phyloP scores from a whole-genome alignment of 2,329 filamentous ascomycete genomes.

The Penicillium sp. region DNA sequence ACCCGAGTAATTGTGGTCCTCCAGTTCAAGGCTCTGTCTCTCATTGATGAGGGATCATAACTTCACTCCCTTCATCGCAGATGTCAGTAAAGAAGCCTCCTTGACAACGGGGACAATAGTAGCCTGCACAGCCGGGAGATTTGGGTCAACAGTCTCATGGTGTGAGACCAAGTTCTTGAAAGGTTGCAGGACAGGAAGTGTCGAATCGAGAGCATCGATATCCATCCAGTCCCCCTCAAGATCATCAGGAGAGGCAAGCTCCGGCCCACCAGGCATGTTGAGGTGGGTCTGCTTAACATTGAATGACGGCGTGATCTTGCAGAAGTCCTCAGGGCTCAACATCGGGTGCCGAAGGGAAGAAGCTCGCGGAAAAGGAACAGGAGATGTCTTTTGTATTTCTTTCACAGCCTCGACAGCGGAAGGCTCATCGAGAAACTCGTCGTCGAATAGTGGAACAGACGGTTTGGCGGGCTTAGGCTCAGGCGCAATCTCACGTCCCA shows the following conservation, averaged over 20 bases:
- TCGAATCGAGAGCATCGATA: constrained; percentile 5
- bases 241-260: not conserved
- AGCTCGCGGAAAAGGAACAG: constrained; percentile 3
- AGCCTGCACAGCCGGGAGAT: not conserved
- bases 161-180: constrained; percentile 3
- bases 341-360: not conserved
- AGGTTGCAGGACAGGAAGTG: constrained; percentile 1
- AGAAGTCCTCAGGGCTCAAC: not conserved
- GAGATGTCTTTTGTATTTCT: no score
- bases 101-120: not conserved
- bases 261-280: not conserved
- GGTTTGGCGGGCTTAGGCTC: constrained; percentile 2
- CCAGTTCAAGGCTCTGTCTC: not conserved
- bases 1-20: not conserved
- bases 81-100: not conserved
- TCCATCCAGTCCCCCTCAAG: constrained; percentile 6
- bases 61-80: not conserved
- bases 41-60: not conserved
- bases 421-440: constrained; percentile 1
- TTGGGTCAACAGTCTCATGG: not conserved
- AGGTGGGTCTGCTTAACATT: not conserved
- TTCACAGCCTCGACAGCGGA: not conserved
- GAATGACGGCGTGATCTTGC: not conserved
- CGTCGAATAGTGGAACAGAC: constrained; percentile 2
- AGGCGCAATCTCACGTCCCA: constrained; percentile 6